Evolutionary conservation across 495 filamentous ascomycete species (phyloP), one percentile per base, ranked within the genome.

Genomic region (Pseudevernia furfuracea): DNA sequence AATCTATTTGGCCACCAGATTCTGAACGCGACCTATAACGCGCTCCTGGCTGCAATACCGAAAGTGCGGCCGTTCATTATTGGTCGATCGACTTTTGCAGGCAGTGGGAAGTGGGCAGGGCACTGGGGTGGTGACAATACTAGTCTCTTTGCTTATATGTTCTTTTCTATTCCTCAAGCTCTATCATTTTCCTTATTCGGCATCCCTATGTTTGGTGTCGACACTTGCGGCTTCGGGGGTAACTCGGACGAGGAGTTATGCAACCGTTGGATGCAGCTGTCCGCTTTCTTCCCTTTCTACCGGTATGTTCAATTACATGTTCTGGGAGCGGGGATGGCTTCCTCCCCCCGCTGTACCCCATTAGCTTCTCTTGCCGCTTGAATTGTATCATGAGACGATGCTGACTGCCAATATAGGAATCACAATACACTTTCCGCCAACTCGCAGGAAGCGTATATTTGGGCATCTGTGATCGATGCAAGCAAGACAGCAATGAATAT

Each of bases 51-150:
- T 23, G 75, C 91, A 12, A 83, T 83, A 67, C 81, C 85, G 0
- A 77, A 71, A 17, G 88, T 89, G 70, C 85, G 91, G 0, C 91
- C 91, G 0, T 93, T 96, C 75, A 89, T 95, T 71, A 92, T 96
- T 66, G 88, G 88, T 1, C 86, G 91, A 49, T 89, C 87, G 58
- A 94, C 91, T 6, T 92, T 92, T 70, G 83, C 88, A 19, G 91
- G 91, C 8, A 82, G 82, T 8, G 91, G 91, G n/a, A 85, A 84
- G 72, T 89, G 81, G 81, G 89, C 89, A 4, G 91, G 89, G 23
- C 91, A 96, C 72, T 96, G 91, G 91, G 90, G 90, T 19, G 90
- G 91, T 14, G 91, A 95, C 71, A 95, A 96, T 70, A 76, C 76
- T 46, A 86, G 85, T 7, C 76, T 80, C 19, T 94, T 86, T 83